Conservation (phyloP, 139 green algal species). For the Chlorokybus atmophyticus region DNA sequence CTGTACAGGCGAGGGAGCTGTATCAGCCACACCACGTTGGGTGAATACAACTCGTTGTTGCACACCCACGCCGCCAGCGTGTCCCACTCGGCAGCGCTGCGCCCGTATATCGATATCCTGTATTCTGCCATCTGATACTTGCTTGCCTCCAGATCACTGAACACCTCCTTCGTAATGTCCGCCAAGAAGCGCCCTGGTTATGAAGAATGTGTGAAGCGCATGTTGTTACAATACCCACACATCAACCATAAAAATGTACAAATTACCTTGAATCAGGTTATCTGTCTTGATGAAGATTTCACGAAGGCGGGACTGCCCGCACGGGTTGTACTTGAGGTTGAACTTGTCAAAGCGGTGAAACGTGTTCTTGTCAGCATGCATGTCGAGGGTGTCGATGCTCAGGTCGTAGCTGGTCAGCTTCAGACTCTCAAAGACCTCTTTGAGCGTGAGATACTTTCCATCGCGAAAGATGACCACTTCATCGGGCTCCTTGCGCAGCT, state of each 20-base stretch:
- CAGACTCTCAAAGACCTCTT: slow-evolving; percentile 74
- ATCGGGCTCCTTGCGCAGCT: slow-evolving; percentile 86
- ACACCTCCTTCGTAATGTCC: slow-evolving; percentile 91
- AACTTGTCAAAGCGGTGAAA: slow-evolving; percentile 84
- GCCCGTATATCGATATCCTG: slow-evolving; percentile 72
- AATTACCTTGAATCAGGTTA: slow-evolving; percentile 37
- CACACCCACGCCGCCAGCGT: slow-evolving; percentile 91
- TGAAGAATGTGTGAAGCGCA: no score
- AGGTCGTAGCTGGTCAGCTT: slow-evolving; percentile 74
- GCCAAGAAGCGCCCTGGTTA: slow-evolving; percentile 66
- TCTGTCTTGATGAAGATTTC: slow-evolving; percentile 99
- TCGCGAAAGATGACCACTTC: slow-evolving; percentile 71
- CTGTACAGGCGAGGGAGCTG: slow-evolving; percentile 95
- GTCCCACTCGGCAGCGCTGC: slow-evolving; percentile 86
- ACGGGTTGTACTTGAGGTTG: slow-evolving; percentile 99
- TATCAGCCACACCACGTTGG: slow-evolving; percentile 97
- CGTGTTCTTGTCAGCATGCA: slow-evolving; percentile 97
- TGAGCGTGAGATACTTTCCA: slow-evolving; percentile 85
- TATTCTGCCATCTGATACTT: slow-evolving; percentile 65
- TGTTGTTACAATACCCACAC: no score
- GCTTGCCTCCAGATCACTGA: slow-evolving; percentile 52
- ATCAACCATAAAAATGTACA: no score
- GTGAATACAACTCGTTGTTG: slow-evolving; percentile 75
- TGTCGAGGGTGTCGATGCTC: slow-evolving; percentile 96
- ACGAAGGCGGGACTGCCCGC: slow-evolving; percentile 81